Conservation (phyloP, 768 basidiomycete genomes). For the Phallus indusiatus region DNA sequence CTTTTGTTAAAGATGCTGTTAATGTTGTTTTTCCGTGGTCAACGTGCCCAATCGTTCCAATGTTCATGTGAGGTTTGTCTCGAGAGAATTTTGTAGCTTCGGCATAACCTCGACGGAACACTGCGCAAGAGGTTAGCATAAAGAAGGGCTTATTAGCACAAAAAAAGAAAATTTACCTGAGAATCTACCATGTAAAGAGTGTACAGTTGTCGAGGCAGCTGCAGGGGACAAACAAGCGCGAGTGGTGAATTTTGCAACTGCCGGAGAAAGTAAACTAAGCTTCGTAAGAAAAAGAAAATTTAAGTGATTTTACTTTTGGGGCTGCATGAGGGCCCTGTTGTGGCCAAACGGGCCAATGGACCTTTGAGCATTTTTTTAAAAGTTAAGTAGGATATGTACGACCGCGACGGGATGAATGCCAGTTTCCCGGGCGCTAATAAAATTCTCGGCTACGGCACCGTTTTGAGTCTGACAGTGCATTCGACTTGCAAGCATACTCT, state of each 20-base stretch:
- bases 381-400: too few species aligned
- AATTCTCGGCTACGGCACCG: too few species aligned
- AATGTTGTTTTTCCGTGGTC: slow-evolving; percentile 98
- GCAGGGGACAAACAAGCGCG: slow-evolving; percentile 18
- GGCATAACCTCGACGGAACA: slow-evolving; percentile 61
- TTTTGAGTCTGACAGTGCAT: too few species aligned
- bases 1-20: slow-evolving; percentile 92
- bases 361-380: slow-evolving; percentile 1
- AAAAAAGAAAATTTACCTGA: slow-evolving; percentile 1
- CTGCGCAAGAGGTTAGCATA: slow-evolving; percentile 21
- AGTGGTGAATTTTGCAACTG: slow-evolving; percentile 36
- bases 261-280: too few species aligned
- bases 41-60: slow-evolving; percentile 94
- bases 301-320: too few species aligned
- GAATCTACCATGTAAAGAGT: slow-evolving; percentile 14
- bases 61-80: slow-evolving; percentile 87
- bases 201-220: not conserved
- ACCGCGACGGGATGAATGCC: too few species aligned
- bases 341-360: not conserved
- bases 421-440: too few species aligned
- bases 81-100: slow-evolving; percentile 61
- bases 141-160: not conserved
- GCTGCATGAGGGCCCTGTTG: too few species aligned
- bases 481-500: too few species aligned
- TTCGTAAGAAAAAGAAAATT: too few species aligned